Conservation (phyloP, 2,329 filamentous ascomycete species). For the Colletotrichum gigasporum region DNA sequence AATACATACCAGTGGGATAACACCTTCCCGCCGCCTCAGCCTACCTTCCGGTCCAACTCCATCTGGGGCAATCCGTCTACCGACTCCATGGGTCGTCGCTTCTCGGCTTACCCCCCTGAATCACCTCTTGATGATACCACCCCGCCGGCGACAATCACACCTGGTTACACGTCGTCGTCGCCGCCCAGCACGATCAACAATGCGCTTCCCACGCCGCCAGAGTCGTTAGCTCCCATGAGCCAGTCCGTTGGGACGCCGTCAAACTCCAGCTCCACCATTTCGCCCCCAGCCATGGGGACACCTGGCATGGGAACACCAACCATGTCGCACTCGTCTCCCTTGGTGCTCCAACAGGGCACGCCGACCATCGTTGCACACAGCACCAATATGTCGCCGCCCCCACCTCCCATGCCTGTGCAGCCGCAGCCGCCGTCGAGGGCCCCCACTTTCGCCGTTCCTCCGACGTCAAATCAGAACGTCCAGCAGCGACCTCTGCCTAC, state of each 20-base stretch:
- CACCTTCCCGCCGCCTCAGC: conserved; percentile 53
- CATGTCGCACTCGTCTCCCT: conserved; percentile 42
- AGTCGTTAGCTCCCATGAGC: conserved; percentile 46
- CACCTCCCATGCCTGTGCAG: conserved; percentile 33
- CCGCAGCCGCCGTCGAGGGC: conserved; percentile 37
- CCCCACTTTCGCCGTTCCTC: conserved; percentile 50
- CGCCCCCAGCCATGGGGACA: conserved; percentile 21
- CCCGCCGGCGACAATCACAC: conserved; percentile 41
- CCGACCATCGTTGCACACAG: conserved; percentile 27
- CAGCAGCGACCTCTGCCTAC: conserved; percentile 55
- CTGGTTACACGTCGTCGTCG: conserved; percentile 35
- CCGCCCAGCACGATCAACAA: conserved; percentile 31
- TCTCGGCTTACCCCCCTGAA: conserved; percentile 73
- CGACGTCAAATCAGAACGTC: conserved; percentile 39
- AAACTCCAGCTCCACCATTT: conserved; percentile 22
- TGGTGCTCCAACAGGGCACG: conserved; percentile 30
- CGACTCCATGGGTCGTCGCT: conserved; percentile 64
- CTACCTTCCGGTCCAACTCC: conserved; percentile 71
- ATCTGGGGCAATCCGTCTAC: conserved; percentile 70
- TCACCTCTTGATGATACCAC: conserved; percentile 47
- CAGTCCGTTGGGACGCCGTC: conserved; percentile 4
- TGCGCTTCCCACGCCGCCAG: conserved; percentile 53
- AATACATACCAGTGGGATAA: conserved; percentile 55
- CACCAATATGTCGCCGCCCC: conserved; percentile 43
- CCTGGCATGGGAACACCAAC: conserved; percentile 32